phyloP scores from a whole-genome alignment of 2,329 filamentous ascomycete species.

The Plectosphaerella plurivora region DNA sequence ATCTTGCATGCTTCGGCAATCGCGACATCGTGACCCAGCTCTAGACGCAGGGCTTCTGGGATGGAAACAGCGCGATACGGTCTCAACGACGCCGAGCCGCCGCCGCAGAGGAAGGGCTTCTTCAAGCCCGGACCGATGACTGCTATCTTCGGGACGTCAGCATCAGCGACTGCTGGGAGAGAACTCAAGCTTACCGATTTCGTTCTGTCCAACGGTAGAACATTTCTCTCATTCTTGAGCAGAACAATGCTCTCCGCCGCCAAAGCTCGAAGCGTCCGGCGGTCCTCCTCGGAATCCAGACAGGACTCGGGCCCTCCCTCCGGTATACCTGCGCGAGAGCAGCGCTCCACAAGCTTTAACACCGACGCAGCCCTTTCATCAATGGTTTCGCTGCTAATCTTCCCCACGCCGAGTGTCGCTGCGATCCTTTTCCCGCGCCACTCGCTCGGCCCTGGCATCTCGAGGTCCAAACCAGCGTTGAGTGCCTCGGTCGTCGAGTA shows the following conservation, averaged over 20 bases:
- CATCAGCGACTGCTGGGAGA: not conserved
- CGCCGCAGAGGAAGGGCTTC: slow-evolving; percentile 23
- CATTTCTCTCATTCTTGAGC: slow-evolving; percentile 63
- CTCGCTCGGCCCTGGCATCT: slow-evolving; percentile 39
- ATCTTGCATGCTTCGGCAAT: slow-evolving; percentile 21
- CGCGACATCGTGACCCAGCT: slow-evolving; percentile 11
- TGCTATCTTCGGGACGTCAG: slow-evolving; percentile 23
- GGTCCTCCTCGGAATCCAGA: slow-evolving; percentile 56
- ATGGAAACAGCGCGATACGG: slow-evolving; percentile 24
- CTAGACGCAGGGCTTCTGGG: slow-evolving; percentile 19
- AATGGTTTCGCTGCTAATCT: slow-evolving; percentile 8
- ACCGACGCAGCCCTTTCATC: slow-evolving; percentile 10
- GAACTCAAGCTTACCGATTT: slow-evolving; percentile 38
- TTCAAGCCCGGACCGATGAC: slow-evolving; percentile 53
- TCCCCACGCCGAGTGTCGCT: slow-evolving; percentile 10
- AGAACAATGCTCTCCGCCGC: slow-evolving; percentile 54
- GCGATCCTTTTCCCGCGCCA: slow-evolving; percentile 19
- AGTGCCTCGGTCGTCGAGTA: slow-evolving; percentile 22
- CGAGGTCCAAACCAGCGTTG: slow-evolving; percentile 24
- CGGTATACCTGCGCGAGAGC: slow-evolving; percentile 47
- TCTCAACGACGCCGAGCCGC: slow-evolving; percentile 24
- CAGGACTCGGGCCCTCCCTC: slow-evolving; percentile 50
- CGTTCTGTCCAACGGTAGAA: slow-evolving; percentile 60
- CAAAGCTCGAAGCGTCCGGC: slow-evolving; percentile 54
- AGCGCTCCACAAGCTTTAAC: slow-evolving; percentile 16